Evolutionary conservation across 2,329 filamentous ascomycete species (phyloP), one percentile per base, ranked within the genome.

Genomic region (Arthrobotrys conoides): DNA sequence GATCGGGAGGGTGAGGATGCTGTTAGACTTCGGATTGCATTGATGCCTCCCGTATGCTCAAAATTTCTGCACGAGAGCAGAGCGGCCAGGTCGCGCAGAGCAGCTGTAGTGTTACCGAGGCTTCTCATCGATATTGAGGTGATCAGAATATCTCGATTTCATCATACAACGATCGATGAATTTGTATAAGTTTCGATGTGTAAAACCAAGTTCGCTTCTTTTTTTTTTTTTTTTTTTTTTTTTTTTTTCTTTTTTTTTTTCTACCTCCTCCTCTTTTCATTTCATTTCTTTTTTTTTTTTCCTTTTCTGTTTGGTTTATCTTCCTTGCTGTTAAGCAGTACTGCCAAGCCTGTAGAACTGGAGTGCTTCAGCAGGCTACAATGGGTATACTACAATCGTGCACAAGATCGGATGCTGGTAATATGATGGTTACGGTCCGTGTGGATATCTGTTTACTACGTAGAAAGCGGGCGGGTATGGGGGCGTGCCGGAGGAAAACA

Each of bases 71-170:
- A 24, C 14, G 30, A 18, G 18, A 63, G 53, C n/a, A 33, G 75
- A n/a, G 68, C 44, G 9, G 66, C 64, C 49, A 71, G 46, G 66
- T 63, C 66, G 67, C 41, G 66, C 67, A 76, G 55, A 67, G 59
- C 49, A 55, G 44, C 46, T 33, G 57, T 49, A 41, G 53, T 48
- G 27, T 51, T 55, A 64, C 68, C 53, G 64, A 72, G 36, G 38
- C 46, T 36, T 67, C 61, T 71, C 75, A 78, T 78, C 46, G 68
- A 49, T 76, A 38, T n/a, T 70, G 63, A 18, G 44, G 51, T 70
- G 53, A 48, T 22, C 22, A 30, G 41, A 61, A 36, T 24, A 24
- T 46, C 14, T 49, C 38, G 14, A 41, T 20, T 55, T 61, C 53
- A 70, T 68, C 49, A 57, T 68, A 55, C 38, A 44, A 30, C 27